These are phyloP conservation scores for Acacia acuminata DNA, from an alignment of 306 rosid genomes.

Conservation along the genomic window DNA sequence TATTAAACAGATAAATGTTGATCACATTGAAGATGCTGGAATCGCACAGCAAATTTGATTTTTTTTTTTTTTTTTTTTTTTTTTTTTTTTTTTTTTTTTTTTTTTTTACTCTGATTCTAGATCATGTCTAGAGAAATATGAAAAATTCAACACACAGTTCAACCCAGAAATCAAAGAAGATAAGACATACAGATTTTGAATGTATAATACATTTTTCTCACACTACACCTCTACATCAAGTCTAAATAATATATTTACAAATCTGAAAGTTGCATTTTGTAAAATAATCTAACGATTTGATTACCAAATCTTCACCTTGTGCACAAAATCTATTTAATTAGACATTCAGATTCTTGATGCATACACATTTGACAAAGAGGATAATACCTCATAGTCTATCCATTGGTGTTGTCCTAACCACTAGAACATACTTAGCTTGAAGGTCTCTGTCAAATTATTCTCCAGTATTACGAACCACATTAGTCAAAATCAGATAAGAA, in stretches of 20 bases:
- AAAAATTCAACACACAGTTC: not conserved
- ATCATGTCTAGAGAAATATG: not conserved
- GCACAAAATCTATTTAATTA: not conserved
- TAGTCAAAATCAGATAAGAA: not conserved
- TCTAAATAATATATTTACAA: too few species aligned
- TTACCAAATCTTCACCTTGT: not conserved
- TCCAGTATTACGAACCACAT: not conserved
- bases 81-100: not conserved
- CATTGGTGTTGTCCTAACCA: not conserved
- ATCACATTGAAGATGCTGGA: not conserved
- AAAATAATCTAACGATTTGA: too few species aligned
- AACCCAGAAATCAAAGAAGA: not conserved
- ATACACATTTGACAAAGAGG: conserved; percentile 17
- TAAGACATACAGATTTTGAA: not conserved
- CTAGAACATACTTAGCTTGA: not conserved
- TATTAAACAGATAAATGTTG: not conserved
- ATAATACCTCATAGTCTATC: not conserved
- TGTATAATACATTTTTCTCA: not conserved
- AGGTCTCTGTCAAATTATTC: conserved; percentile 16
- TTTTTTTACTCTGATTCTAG: not conserved
- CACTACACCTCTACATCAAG: not conserved
- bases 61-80: not conserved
- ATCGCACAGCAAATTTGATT: not conserved
- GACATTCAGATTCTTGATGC: not conserved
- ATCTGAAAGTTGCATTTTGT: too few species aligned